Conservation (phyloP, 2,329 filamentous ascomycete genomes). For the Aureobasidium sp. region DNA sequence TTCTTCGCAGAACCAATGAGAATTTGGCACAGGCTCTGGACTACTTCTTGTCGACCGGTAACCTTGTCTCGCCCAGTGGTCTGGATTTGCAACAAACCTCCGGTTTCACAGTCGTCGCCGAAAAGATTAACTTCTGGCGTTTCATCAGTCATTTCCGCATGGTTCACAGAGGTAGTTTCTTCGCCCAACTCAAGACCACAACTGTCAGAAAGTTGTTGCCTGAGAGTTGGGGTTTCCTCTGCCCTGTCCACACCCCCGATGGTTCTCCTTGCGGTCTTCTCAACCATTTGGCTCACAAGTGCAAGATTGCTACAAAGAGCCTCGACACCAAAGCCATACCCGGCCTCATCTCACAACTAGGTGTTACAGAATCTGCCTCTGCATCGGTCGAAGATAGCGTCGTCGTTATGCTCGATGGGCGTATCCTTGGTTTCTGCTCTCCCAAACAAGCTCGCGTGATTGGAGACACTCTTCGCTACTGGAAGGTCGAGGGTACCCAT, state of each 20-base stretch:
- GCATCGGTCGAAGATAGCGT: conserved; percentile 77
- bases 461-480: conserved; percentile 79
- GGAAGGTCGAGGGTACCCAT: conserved; percentile 86
- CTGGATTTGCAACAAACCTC: conserved; percentile 91
- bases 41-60: conserved; percentile 95
- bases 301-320: conserved; percentile 70
- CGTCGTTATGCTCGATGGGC: conserved; percentile 82
- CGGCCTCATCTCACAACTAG: conserved; percentile 66
- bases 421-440: conserved; percentile 81
- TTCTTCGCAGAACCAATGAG: conserved; percentile 76
- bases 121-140: conserved; percentile 97
- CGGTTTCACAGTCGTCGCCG: conserved; percentile 91
- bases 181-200: conserved; percentile 93
- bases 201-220: conserved; percentile 91
- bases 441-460: conserved; percentile 75
- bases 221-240: conserved; percentile 97
- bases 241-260: conserved; percentile 95
- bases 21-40: conserved; percentile 81
- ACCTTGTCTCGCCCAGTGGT: conserved; percentile 82
- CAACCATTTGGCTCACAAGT: conserved; percentile 94
- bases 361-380: conserved; percentile 66
- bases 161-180: conserved; percentile 98
- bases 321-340: conserved; percentile 70
- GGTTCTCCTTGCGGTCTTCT: conserved; percentile 88
- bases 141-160: conserved; percentile 99